Base-by-base conservation (phyloP, 257 asterid species). In the Jacaranda mimosifolia region DNA sequence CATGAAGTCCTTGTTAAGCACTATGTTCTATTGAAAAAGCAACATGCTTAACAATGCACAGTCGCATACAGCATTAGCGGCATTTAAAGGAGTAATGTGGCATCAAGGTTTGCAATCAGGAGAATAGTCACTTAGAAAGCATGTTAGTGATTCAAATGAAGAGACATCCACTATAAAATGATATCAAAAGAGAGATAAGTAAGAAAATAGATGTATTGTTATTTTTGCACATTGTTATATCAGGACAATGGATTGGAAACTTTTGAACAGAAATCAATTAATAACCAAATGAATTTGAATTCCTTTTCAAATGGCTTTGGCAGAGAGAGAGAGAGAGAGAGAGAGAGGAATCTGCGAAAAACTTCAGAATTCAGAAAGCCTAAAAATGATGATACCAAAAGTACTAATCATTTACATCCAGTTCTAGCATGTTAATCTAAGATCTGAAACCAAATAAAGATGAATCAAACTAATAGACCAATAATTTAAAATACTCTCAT, bases 1-100 rank as follows among this genome's bases (percentile, higher is more conserved):
- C 70, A 84, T 76, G 18, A 79, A 57, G 66, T 21, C 60, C 38
- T 10, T 10, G 80, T 80, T 40, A 78, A 76, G 79, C 35, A 63
- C 53, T 69, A 68, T 42, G 52, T 72, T 68, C 39, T 19, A 39
- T 36, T 67, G 15, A 63, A 51, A 66, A 57, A 68, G 51, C 70
- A 66, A 68, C 46, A 53, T 59, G 59, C 68, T 57, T 52, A 49
- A 72, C 49, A 55, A 52, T 12, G 7, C 19, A 81, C 36, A 52
- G 52, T 49, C 42, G 63, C 80, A 71, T 39, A 73, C 69, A 62
- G 46, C 70, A 21, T 70, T 48, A 39, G 32, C 32, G 38, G 7
- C 60, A 51, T 36, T 55, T 48, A 39, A 35, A 38, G 48, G 72
- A 51, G 73, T 46, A 69, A 42, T 51, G 5, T 32, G 56, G 64